phyloP scores from a whole-genome alignment of 2,329 filamentous ascomycete genomes.

The Talaromyces sp. region DNA sequence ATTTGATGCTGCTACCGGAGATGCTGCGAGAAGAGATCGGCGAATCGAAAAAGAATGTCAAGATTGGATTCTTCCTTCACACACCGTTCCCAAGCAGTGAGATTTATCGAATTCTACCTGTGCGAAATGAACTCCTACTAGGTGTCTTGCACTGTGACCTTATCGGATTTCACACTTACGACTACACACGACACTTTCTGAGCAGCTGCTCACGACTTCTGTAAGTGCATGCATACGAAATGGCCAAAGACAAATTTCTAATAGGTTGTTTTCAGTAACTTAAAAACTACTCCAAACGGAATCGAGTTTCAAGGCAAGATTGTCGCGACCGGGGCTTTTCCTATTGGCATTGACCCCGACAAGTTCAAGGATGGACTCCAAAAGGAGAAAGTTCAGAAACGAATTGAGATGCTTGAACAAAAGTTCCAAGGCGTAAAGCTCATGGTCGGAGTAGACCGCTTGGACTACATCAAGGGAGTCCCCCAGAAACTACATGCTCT shows the following conservation, averaged over 20 bases:
- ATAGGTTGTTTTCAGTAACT: constrained; percentile 27
- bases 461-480: constrained; percentile 97
- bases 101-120: constrained; percentile 88
- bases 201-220: constrained; percentile 88
- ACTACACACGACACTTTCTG: constrained; percentile 89
- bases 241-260: not conserved
- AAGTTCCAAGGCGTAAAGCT: constrained; percentile 93
- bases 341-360: constrained; percentile 91
- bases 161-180: constrained; percentile 94
- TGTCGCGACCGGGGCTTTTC: constrained; percentile 84
- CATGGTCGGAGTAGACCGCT: constrained; percentile 87
- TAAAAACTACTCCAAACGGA: constrained; percentile 74
- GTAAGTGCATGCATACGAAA: constrained; percentile 39
- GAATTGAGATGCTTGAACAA: constrained; percentile 71
- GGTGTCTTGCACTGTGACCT: constrained; percentile 86
- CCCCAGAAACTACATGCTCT: constrained; percentile 92
- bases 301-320: constrained; percentile 81
- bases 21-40: constrained; percentile 87
- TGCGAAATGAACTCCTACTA: constrained; percentile 75
- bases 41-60: constrained; percentile 74
- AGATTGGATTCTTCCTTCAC: constrained; percentile 94
- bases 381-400: constrained; percentile 74
- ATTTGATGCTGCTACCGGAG: constrained; percentile 86
- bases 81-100: constrained; percentile 92
- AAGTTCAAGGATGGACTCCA: constrained; percentile 84